Evolutionary conservation across 139 green algal species (phyloP).

Genomic region (Haematococcus sp.): DNA sequence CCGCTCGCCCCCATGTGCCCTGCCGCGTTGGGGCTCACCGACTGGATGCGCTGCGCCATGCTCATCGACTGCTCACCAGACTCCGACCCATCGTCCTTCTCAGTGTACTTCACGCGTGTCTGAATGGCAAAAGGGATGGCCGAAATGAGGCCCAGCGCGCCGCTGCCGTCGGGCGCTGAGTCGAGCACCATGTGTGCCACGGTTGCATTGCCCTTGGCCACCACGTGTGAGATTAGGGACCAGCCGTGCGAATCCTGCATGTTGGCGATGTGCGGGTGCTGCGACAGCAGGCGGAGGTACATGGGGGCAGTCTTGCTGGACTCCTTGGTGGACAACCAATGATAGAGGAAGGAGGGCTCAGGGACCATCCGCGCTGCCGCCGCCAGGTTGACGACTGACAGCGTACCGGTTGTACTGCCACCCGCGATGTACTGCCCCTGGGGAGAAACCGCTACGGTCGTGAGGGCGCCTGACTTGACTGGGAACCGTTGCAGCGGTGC

Average conservation of each 20-base stretch:
- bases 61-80: neutral
- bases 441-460: constrained; percentile 29
- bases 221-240: constrained; percentile 34
- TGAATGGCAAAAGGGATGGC: constrained; percentile 29
- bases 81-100: neutral
- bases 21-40: neutral
- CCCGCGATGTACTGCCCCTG: constrained; percentile 21
- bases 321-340: constrained; percentile 38
- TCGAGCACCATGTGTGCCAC: constrained; percentile 36
- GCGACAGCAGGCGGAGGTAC: constrained; percentile 20
- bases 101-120: constrained; percentile 18
- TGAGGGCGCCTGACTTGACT: constrained; percentile 33
- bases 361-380: constrained; percentile 12
- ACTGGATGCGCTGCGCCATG: constrained; percentile 5
- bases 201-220: constrained; percentile 36
- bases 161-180: constrained; percentile 1
- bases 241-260: constrained; percentile 42
- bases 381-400: constrained; percentile 32
- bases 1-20: too few relatives aligned
- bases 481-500: constrained; percentile 38
- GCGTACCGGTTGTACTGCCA: constrained; percentile 31
- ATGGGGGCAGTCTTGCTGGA: constrained; percentile 18
- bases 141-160: constrained; percentile 36
- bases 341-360: constrained; percentile 46
- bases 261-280: constrained; percentile 33